These are phyloP conservation scores for Hymenotorrendiella dingleyae DNA, from an alignment of 2,329 filamentous ascomycete genomes.

Conservation along the genomic window DNA sequence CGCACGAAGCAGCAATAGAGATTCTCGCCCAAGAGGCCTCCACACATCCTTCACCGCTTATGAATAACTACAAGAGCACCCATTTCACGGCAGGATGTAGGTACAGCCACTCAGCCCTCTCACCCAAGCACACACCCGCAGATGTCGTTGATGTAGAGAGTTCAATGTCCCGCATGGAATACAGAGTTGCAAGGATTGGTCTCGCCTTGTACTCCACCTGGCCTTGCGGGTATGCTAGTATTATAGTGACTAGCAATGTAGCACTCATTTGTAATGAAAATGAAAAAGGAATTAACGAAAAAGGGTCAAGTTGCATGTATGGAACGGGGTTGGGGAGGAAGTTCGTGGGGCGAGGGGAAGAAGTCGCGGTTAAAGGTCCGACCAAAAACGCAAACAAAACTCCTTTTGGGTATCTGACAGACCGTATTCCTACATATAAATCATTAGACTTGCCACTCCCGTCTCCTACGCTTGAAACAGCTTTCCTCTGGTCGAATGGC, in stretches of 20 bases:
- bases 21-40: slow-evolving; percentile 17
- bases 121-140: no score
- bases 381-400: no score
- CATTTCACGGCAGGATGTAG: slow-evolving; percentile 17
- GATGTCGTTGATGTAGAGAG: slow-evolving; percentile 7
- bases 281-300: neutral
- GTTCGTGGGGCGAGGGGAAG: neutral
- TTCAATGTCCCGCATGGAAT: slow-evolving; percentile 65
- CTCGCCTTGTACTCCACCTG: slow-evolving; percentile 73
- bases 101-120: slow-evolving; percentile 18
- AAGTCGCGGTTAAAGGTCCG: neutral
- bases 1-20: slow-evolving; percentile 11
- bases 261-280: no score
- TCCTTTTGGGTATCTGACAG: slow-evolving; percentile 8
- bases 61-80: no score
- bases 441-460: slow-evolving; percentile 1
- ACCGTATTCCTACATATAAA: slow-evolving; percentile 4
- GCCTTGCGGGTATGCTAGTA: slow-evolving; percentile 50
- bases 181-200: slow-evolving; percentile 68
- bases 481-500: slow-evolving; percentile 13
- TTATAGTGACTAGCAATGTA: slow-evolving; percentile 1
- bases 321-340: neutral
- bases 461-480: slow-evolving; percentile 11
- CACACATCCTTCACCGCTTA: slow-evolving; percentile 15
- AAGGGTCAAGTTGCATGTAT: neutral